Evolutionary conservation across 2,329 filamentous ascomycete genomes (phyloP), one percentile per base, ranked within the genome.

Genomic region (Claviceps monticola): DNA sequence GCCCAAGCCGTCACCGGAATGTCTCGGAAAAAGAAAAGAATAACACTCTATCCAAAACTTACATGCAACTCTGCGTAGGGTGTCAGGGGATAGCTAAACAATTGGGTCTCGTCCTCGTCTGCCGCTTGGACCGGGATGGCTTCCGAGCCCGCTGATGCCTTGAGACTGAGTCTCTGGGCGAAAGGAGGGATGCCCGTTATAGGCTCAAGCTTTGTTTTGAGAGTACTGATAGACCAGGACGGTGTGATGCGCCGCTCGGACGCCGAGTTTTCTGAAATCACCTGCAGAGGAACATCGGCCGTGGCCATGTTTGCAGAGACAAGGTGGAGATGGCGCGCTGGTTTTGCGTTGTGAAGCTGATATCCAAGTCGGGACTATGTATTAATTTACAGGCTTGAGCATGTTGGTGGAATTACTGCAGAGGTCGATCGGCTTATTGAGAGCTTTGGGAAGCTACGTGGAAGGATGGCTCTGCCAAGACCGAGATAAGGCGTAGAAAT

Each of bases 211-310:
- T 93, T 94, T 50, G 76, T 71, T 71, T 91, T 95, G 61, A 97
- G 77, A 61, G 88, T 83, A 51, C 78, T 75, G 63, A 98, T 84
- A 55, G 84, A 84, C 93, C 93, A 98, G 59, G 90, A 84, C 14
- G 91, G 91, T 26, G 88, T 91, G 66, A 97, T 82, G 59, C 93
- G 87, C 55, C 91, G 86, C 71, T 98, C 93, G 49, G 88, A 90
- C 48, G 83, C 80, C 47, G 85, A 76, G 67, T 84, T 86, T 55
- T 88, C 83, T 49, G 86, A 91, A 55, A 78, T 78, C 62, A 93
- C 79, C 56, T 83, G 75, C 61, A 93, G 75, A 57, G 86, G 83
- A 52, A 93, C 77, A 66, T 93, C 88, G 51, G 82, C 78, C 72
- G 85, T 80, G 51, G 82, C 78, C 72, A 85, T 80, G 64, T 39